Evolutionary conservation across 1,284 basidiomycete genomes (phyloP).

Genomic region (Cryptococcus amylolentus): DNA sequence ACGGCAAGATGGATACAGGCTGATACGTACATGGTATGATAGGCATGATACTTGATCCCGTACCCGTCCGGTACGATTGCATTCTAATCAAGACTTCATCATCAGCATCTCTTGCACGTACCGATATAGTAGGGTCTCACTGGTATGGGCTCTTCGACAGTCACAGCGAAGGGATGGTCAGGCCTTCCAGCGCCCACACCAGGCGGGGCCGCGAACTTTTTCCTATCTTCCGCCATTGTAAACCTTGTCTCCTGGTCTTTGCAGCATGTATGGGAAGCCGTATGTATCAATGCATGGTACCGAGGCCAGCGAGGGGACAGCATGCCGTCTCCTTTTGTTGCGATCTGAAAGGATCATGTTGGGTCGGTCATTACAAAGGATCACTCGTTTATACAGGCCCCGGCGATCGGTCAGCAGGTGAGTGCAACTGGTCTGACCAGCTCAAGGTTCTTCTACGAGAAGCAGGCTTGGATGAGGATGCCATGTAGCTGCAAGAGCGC

Average conservation of each 20-base stretch:
- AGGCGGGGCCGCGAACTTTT: constrained; percentile 19
- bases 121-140: constrained; percentile 17
- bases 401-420: too few species aligned
- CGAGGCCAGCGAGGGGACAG: not conserved
- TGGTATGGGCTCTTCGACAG: constrained; percentile 36
- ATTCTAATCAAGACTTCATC: constrained; percentile 19
- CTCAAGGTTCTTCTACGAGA: too few species aligned
- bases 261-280: not conserved
- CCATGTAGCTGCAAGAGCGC: too few species aligned
- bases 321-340: not conserved
- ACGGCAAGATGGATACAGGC: not conserved
- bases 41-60: constrained; percentile 44
- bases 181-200: constrained; percentile 36
- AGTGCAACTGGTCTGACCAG: too few species aligned
- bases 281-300: too few species aligned
- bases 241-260: not conserved
- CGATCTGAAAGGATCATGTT: too few species aligned
- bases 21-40: constrained; percentile 35
- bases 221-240: constrained; percentile 8
- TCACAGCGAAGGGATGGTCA: constrained; percentile 40
- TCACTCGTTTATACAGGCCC: too few species aligned
- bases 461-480: too few species aligned
- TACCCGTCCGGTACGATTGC: constrained; percentile 43
- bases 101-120: too few species aligned
- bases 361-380: too few species aligned